phyloP scores from a whole-genome alignment of 441 rosid genomes.

The Populus hybrid region DNA sequence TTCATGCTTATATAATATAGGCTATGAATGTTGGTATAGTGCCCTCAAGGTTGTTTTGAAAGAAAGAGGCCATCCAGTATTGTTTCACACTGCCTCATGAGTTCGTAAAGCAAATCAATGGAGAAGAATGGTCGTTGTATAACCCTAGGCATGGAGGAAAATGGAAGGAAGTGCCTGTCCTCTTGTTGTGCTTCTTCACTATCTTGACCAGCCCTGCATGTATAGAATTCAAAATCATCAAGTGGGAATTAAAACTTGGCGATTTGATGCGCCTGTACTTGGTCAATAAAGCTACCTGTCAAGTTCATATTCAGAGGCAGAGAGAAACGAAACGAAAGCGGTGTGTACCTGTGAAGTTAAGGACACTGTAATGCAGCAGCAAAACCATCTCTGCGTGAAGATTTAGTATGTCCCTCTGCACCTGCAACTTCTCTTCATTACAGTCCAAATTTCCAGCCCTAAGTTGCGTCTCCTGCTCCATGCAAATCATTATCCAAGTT shows the following conservation, averaged over 20 bases:
- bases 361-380: conserved; percentile 35
- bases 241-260: not conserved
- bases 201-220: conserved; percentile 58
- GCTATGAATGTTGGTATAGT: not conserved
- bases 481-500: not conserved
- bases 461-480: conserved; percentile 34
- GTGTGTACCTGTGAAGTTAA: conserved; percentile 34
- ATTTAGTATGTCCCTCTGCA: conserved; percentile 28
- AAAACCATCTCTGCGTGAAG: conserved; percentile 46
- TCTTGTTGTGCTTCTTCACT: conserved; percentile 76
- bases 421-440: conserved; percentile 18
- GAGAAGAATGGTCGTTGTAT: conserved; percentile 69
- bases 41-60: not conserved
- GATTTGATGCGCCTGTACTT: not conserved
- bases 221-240: not conserved
- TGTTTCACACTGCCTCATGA: conserved; percentile 51
- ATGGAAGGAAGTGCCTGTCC: conserved; percentile 48
- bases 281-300: no score
- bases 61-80: conserved; percentile 42
- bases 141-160: conserved; percentile 51
- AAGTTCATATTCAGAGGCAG: no score
- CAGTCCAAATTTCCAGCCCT: conserved; percentile 26
- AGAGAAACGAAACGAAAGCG: not conserved
- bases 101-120: conserved; percentile 64
- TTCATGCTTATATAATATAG: not conserved